Evolutionary conservation across 345 rosid genomes (phyloP).

Genomic region (Eucalyptus marginata): DNA sequence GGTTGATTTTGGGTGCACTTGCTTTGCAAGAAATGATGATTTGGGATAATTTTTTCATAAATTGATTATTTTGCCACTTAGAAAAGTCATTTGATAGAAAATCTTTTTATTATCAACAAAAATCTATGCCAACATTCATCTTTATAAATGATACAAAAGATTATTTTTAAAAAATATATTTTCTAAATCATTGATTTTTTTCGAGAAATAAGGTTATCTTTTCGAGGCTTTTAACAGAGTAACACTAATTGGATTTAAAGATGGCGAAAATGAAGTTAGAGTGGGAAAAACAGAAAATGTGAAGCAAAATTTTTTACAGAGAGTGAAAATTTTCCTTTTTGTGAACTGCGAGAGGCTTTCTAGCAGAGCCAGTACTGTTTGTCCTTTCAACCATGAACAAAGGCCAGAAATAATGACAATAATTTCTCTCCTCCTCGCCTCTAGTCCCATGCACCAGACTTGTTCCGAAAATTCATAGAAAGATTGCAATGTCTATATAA

Average conservation of each 20-base stretch:
- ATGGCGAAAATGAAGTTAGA: neutral
- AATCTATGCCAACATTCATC: accelerated
- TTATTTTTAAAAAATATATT: too few relatives aligned
- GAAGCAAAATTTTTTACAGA: neutral
- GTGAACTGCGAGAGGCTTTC: neutral
- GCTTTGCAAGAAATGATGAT: neutral
- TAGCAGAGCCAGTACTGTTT: neutral
- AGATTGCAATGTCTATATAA: neutral
- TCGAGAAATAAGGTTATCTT: neutral
- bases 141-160: accelerated
- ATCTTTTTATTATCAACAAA: neutral
- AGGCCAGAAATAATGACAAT: neutral
- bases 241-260: neutral
- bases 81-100: neutral
- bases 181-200: too few relatives aligned
- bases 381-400: neutral
- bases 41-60: neutral
- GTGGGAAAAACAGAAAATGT: neutral
- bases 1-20: neutral
- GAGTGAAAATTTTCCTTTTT: neutral
- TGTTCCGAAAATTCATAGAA: neutral
- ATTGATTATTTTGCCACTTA: neutral
- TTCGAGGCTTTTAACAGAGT: neutral
- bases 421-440: neutral
- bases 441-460: neutral